Conservation (phyloP, 495 filamentous ascomycete genomes). For the Penicillium angulare region DNA sequence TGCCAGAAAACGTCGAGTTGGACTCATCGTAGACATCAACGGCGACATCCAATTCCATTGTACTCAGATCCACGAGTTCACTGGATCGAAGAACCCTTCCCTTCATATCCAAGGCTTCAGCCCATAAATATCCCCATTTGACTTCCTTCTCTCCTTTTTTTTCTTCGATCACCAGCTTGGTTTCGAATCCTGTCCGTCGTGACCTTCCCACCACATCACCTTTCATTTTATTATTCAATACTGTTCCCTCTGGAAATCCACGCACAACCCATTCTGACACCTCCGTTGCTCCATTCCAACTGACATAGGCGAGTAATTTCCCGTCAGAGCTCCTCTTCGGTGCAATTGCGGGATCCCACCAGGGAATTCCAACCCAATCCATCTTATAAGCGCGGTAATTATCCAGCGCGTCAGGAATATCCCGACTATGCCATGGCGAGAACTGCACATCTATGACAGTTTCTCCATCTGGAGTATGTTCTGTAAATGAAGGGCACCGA, state of each 20-base stretch:
- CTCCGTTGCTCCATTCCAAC: slow-evolving; percentile 49
- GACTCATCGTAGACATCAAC: slow-evolving; percentile 1
- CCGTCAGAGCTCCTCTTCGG: slow-evolving; percentile 1
- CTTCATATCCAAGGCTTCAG: slow-evolving; percentile 12
- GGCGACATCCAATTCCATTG: slow-evolving; percentile 1
- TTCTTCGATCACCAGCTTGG: slow-evolving; percentile 11
- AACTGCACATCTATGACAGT: slow-evolving; percentile 22
- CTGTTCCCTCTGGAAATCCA: not conserved
- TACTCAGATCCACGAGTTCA: slow-evolving; percentile 16
- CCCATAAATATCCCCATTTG: slow-evolving; percentile 18
- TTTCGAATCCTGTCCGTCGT: slow-evolving; percentile 18
- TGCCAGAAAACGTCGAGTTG: not conserved
- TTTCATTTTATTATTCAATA: not conserved
- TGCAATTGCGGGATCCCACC: slow-evolving; percentile 20
- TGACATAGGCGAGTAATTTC: slow-evolving; percentile 14
- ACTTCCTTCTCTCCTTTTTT: not conserved
- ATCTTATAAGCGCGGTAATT: slow-evolving; percentile 25
- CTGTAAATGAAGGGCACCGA: slow-evolving; percentile 22
- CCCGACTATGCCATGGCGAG: slow-evolving; percentile 20
- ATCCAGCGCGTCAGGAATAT: slow-evolving; percentile 20
- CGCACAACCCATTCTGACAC: slow-evolving; percentile 30
- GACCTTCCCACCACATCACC: slow-evolving; percentile 4
- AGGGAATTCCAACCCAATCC: slow-evolving; percentile 20
- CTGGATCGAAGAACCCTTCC: slow-evolving; percentile 11
- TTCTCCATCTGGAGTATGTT: slow-evolving; percentile 13